Percentiles rank a stretch among this genome's conserved stretches.
These are phyloP conservation scores for Gossypium arboreum DNA, from an alignment of 345 rosid species.

Conservation along the genomic window DNA sequence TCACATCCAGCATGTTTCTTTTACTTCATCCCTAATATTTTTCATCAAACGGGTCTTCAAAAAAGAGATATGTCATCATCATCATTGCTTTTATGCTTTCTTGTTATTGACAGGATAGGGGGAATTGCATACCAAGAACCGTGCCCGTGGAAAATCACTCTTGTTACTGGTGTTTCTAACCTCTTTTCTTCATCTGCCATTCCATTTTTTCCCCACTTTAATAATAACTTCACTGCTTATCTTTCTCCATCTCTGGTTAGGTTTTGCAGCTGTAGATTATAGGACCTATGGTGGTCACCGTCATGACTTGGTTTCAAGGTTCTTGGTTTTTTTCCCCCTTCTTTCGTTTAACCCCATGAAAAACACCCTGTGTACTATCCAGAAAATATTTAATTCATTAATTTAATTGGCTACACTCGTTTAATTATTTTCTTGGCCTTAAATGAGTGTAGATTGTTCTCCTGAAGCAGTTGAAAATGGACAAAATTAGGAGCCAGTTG, in stretches of 20 bases:
- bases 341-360: not conserved
- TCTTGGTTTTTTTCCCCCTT: not conserved
- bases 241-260: slow-evolving; percentile 31
- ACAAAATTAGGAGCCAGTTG: slow-evolving; percentile 35
- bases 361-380: not conserved
- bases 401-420: not conserved
- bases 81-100: slow-evolving; percentile 25
- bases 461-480: slow-evolving; percentile 32
- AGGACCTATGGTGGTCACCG: slow-evolving; percentile 25
- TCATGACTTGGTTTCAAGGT: slow-evolving; percentile 30
- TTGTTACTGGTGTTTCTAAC: slow-evolving; percentile 32
- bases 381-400: not conserved
- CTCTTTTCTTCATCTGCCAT: slow-evolving; percentile 11
- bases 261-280: slow-evolving; percentile 32
- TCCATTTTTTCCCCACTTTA: not conserved
- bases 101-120: slow-evolving; percentile 36
- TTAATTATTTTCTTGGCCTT: slow-evolving; percentile 26
- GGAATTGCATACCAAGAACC: slow-evolving; percentile 16
- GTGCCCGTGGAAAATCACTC: slow-evolving; percentile 20
- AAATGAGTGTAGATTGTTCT: slow-evolving; percentile 32
- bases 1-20: not conserved
- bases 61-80: slow-evolving; percentile 15
- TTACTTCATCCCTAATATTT: slow-evolving; percentile 9
- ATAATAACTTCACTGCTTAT: not conserved
- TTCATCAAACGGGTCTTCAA: not conserved